Evolutionary conservation across 306 rosid species (phyloP).

Genomic region (Quercus agrifolia): DNA sequence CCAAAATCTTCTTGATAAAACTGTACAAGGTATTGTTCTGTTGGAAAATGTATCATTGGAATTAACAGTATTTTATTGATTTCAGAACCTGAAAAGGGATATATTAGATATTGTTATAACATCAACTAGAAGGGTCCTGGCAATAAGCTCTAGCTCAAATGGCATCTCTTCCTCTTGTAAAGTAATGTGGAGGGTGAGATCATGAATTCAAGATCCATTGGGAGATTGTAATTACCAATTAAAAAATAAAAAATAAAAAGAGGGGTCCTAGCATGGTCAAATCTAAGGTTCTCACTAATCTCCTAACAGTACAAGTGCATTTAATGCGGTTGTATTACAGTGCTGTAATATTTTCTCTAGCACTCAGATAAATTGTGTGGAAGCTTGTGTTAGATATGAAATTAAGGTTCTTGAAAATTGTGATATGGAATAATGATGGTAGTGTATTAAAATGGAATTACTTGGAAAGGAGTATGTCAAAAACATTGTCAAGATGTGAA

Average conservation of each 20-base stretch:
- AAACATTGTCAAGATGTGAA: neutral
- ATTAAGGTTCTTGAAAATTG: neutral
- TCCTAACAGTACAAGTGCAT: neutral
- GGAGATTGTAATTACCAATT: too few species aligned
- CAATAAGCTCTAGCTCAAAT: too few species aligned
- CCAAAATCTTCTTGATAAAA: conserved; percentile 71
- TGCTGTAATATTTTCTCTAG: neutral
- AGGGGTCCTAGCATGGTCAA: neutral
- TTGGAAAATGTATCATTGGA: neutral
- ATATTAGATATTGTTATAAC: neutral
- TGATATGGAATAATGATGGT: neutral
- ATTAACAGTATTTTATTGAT: neutral
- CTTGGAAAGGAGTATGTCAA: neutral
- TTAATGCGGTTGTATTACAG: neutral
- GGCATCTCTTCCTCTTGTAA: too few species aligned
- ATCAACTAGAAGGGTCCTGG: neutral
- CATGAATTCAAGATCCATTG: too few species aligned
- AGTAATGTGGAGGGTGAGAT: too few species aligned
- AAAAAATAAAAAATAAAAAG: too few species aligned
- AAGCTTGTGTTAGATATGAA: neutral
- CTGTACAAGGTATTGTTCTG: conserved; percentile 54
- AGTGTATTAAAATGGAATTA: neutral
- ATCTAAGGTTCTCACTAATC: neutral
- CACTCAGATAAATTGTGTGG: neutral
- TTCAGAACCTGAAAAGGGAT: neutral